A percentile compares a stretch with the other conserved stretches of the same genome.
Conservation (phyloP, 805 yeast species). For the Geotrichum ghanense region DNA sequence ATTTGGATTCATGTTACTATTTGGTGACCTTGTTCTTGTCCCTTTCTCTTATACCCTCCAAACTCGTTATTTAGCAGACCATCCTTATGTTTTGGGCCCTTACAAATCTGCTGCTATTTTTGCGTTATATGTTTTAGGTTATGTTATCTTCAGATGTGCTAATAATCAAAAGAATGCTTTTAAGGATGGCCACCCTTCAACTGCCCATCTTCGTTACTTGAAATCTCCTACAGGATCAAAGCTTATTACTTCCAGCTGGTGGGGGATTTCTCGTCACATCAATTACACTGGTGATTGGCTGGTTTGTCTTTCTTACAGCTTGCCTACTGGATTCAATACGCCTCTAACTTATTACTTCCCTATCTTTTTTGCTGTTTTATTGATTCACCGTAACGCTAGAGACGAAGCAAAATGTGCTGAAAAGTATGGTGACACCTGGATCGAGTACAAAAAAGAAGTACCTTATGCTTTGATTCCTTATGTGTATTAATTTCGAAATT, state of each 20-base stretch:
- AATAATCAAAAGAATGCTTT: conserved; percentile 79
- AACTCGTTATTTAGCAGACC: conserved; percentile 64
- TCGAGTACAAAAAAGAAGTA: conserved; percentile 63
- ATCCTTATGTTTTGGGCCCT: conserved; percentile 44
- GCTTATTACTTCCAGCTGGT: conserved; percentile 87
- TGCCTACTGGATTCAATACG: conserved; percentile 74
- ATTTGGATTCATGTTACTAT: conserved; percentile 89
- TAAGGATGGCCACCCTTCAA: conserved; percentile 58
- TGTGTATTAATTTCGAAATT: conserved; percentile 42
- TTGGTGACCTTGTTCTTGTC: conserved; percentile 87
- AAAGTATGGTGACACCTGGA: conserved; percentile 85
- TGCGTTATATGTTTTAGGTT: conserved; percentile 48
- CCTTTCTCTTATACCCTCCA: conserved; percentile 89
- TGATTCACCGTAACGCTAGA: conserved; percentile 79
- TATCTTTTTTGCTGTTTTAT: conserved; percentile 66
- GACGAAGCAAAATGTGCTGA: conserved; percentile 84
- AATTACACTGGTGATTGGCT: conserved; percentile 95
- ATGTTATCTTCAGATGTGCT: conserved; percentile 70
- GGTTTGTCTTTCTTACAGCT: conserved; percentile 83
- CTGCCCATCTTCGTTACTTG: conserved; percentile 55
- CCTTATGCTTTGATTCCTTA: conserved; percentile 89
- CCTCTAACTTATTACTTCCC: conserved; percentile 83
- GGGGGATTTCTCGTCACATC: conserved; percentile 87
- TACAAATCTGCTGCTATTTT: conserved; percentile 31
- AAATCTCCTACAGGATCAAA: conserved; percentile 68